phyloP scores from a whole-genome alignment of 2,329 filamentous ascomycete species.

The Fusarium armeniacum region DNA sequence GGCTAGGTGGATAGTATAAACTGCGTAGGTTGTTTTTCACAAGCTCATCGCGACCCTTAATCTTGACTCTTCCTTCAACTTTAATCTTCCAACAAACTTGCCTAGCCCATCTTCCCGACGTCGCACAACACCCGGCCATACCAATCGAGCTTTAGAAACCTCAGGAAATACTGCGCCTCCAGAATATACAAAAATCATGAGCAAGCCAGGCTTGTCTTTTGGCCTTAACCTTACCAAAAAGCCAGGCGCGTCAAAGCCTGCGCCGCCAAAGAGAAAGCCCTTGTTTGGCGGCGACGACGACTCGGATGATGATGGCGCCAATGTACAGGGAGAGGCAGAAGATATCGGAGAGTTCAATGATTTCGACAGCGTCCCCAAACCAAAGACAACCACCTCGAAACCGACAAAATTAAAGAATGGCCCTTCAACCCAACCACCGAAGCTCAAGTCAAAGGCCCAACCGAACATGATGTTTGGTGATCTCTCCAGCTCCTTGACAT shows the following conservation, averaged over 20 bases:
- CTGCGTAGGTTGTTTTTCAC: background rate
- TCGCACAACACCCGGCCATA: slow-evolving; percentile 3
- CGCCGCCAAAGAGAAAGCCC: slow-evolving; percentile 65
- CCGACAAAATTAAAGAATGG: slow-evolving; percentile 53
- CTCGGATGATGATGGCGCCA: slow-evolving; percentile 64
- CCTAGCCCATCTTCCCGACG: slow-evolving; percentile 1
- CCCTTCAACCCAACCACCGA: slow-evolving; percentile 57
- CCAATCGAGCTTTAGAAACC: background rate
- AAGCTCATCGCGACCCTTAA: slow-evolving; percentile 7
- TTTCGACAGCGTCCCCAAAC: slow-evolving; percentile 51
- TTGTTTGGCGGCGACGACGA: slow-evolving; percentile 70
- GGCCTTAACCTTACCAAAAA: slow-evolving; percentile 75
- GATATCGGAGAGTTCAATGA: slow-evolving; percentile 75
- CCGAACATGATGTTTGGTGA: slow-evolving; percentile 70
- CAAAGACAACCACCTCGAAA: slow-evolving; percentile 51
- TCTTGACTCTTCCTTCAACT: slow-evolving; percentile 16
- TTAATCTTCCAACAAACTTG: slow-evolving; percentile 12
- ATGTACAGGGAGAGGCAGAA: slow-evolving; percentile 60
- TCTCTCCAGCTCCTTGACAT: slow-evolving; percentile 74
- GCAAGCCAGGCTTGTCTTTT: slow-evolving; percentile 63
- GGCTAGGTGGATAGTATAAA: background rate
- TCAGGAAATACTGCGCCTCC: background rate
- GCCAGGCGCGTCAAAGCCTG: slow-evolving; percentile 63
- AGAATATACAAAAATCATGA: slow-evolving; percentile 55
- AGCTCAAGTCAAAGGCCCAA: slow-evolving; percentile 60